A percentile compares a stretch with the other conserved stretches of the same genome.
These are phyloP conservation scores for Penicillium sp. DNA, from an alignment of 2,329 filamentous ascomycete genomes.

Conservation along the genomic window DNA sequence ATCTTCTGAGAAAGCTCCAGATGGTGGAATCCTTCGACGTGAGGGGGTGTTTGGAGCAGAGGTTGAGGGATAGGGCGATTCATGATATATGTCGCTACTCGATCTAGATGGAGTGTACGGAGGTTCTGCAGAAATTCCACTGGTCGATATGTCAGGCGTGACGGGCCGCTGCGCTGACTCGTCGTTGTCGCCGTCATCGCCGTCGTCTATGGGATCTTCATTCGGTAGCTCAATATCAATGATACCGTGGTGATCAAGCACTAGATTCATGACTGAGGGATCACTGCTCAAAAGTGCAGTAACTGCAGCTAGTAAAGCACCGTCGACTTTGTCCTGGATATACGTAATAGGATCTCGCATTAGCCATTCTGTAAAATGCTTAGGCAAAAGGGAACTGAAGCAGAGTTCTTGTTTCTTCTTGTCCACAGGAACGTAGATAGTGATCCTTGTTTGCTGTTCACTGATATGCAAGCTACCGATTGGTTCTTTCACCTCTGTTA, in stretches of 20 bases:
- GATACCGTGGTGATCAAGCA: conserved; percentile 1
- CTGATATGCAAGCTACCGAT: conserved; percentile 5
- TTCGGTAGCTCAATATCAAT: not conserved
- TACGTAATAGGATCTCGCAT: not conserved
- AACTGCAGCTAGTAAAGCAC: not conserved
- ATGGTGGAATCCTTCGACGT: not conserved
- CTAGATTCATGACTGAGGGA: not conserved
- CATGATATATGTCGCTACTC: not conserved
- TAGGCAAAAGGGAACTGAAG: conserved; percentile 7
- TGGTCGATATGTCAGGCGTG: not conserved
- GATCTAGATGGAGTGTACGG: not conserved
- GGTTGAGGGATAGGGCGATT: not conserved
- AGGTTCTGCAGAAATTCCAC: not conserved
- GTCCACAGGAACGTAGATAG: conserved; percentile 6
- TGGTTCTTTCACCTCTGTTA: conserved; percentile 2
- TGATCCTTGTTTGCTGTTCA: not conserved
- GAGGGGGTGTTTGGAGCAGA: not conserved
- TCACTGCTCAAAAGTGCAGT: not conserved
- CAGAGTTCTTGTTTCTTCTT: conserved; percentile 10
- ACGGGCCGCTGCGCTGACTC: not conserved
- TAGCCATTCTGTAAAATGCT: conserved; percentile 5
- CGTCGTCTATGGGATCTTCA: not conserved
- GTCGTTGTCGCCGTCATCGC: not conserved
- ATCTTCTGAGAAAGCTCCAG: not conserved
- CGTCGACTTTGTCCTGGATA: not conserved